These are phyloP conservation scores for Gynostemma pentaphyllum DNA, from an alignment of 306 rosid species.

Conservation along the genomic window DNA sequence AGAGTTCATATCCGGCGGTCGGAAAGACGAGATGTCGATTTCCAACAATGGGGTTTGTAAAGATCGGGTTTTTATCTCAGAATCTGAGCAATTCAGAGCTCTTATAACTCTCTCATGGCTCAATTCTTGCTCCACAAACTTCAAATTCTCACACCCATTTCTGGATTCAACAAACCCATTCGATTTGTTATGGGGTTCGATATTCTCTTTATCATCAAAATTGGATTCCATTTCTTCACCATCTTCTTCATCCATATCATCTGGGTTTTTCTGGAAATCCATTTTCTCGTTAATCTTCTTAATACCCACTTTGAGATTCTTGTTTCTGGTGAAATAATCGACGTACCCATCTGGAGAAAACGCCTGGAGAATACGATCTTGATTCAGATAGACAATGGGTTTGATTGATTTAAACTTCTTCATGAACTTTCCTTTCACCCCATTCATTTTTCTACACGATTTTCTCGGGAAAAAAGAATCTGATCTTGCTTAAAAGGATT, in stretches of 20 bases:
- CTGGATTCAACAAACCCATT: background rate
- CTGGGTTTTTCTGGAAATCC: slow-evolving; percentile 48
- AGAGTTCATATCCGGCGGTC: slow-evolving; percentile 66
- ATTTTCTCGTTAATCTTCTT: slow-evolving; percentile 19
- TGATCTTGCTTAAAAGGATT: background rate
- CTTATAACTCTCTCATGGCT: slow-evolving; percentile 18
- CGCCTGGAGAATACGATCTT: slow-evolving; percentile 61
- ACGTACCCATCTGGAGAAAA: slow-evolving; percentile 41
- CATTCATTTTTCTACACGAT: slow-evolving; percentile 59
- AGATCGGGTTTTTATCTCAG: background rate
- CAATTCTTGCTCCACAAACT: slow-evolving; percentile 15
- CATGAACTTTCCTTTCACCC: slow-evolving; percentile 56
- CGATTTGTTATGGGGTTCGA: slow-evolving; percentile 18
- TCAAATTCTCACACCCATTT: background rate
- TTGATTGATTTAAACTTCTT: slow-evolving; percentile 75
- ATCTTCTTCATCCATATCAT: slow-evolving; percentile 37
- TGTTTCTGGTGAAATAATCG: slow-evolving; percentile 25
- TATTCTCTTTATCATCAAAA: slow-evolving; percentile 54
- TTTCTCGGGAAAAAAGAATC: background rate
- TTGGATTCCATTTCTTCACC: slow-evolving; percentile 24
- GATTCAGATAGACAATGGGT: slow-evolving; percentile 41
- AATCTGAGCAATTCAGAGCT: slow-evolving; percentile 6
- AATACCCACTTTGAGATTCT: slow-evolving; percentile 12
- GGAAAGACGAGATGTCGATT: slow-evolving; percentile 37
- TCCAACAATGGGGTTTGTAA: slow-evolving; percentile 24